phyloP scores from a whole-genome alignment of 495 filamentous ascomycete species.

The Penicillium alfredii region DNA sequence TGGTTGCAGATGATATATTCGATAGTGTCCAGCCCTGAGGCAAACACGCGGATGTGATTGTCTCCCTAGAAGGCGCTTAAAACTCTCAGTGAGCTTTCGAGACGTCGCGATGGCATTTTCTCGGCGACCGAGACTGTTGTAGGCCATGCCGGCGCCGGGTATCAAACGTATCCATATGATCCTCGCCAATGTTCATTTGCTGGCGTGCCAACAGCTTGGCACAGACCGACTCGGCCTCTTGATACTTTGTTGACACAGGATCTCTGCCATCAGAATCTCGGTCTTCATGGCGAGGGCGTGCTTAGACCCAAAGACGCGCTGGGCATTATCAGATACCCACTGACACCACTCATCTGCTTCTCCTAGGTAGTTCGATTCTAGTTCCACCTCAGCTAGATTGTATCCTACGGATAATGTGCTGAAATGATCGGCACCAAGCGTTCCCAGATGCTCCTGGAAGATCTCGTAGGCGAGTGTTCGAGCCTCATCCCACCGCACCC shows the following conservation, averaged over 20 bases:
- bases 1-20: conserved; percentile 25
- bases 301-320: conserved; percentile 26
- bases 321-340: conserved; percentile 30
- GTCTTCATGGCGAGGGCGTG: conserved; percentile 31
- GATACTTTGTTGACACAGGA: conserved; percentile 20
- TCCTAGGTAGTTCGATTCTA: conserved; percentile 21
- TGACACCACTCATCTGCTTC: conserved; percentile 30
- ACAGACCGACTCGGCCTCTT: conserved; percentile 31
- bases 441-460: conserved; percentile 33
- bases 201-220: conserved; percentile 35
- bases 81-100: conserved; percentile 21
- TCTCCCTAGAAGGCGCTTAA: conserved; percentile 25
- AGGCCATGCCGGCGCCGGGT: conserved; percentile 29
- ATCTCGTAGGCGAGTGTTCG: conserved; percentile 29
- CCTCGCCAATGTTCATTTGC: conserved; percentile 35
- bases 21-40: conserved; percentile 17
- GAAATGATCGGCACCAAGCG: conserved; percentile 30
- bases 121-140: conserved; percentile 19
- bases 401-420: conserved; percentile 30
- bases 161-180: conserved; percentile 29
- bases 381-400: conserved; percentile 28
- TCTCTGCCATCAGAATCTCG: conserved; percentile 30
- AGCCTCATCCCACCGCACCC: conserved; percentile 28
- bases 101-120: conserved; percentile 22
- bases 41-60: conserved; percentile 27